Base-by-base conservation (phyloP, 257 asterid species). In the Solanum gandarillasii region DNA sequence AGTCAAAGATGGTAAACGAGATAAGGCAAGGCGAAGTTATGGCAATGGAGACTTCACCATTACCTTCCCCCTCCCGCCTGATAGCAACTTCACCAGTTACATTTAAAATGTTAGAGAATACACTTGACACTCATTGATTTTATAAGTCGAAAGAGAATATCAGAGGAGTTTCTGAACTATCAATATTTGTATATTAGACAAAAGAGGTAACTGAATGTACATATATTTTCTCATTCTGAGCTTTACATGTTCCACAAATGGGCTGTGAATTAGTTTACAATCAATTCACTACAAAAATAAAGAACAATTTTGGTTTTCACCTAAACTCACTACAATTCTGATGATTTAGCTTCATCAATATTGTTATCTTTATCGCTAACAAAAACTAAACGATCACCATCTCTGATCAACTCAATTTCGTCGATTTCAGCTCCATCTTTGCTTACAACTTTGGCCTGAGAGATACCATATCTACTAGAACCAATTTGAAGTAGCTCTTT, bases 341-440 rank as follows among this genome's bases (percentile, higher is more conserved):
- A 65, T 71, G 84, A 20, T 87, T 43, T 36, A 35, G 83, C 67
- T 71, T 71, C 58, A 20, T 72, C 27, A 5, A 32, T 87, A 20
- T 58, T 58, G 84, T 5, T 52, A 38, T 88, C 87, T 31, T 60
- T 86, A 83, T 89, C 91, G 12, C 94, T 89, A 46, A 14, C 90
- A 84, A 96, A 92, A 87, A 92, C 90, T 90, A 96, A 82, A 87
- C 91, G 93, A 88, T 96, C 98, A 0, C 96, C 96, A 41, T 96
- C 98, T 90, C 99, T 91, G 52, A 96, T 93, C 87, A 95, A 88
- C 89, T 91, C 95, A 12, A 96, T 91, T 58, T 90, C 93, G 11
- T 96, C 98, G 34, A 96, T 86, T 16, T 86, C 91, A 32, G 98
- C 97, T 84, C 96, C 97, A 20, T 95, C 96, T 87, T 85, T 90